Evolutionary conservation across 2,329 filamentous ascomycete species (phyloP), one percentile per base, ranked within the genome.

Genomic region (Aspergillus niger): DNA sequence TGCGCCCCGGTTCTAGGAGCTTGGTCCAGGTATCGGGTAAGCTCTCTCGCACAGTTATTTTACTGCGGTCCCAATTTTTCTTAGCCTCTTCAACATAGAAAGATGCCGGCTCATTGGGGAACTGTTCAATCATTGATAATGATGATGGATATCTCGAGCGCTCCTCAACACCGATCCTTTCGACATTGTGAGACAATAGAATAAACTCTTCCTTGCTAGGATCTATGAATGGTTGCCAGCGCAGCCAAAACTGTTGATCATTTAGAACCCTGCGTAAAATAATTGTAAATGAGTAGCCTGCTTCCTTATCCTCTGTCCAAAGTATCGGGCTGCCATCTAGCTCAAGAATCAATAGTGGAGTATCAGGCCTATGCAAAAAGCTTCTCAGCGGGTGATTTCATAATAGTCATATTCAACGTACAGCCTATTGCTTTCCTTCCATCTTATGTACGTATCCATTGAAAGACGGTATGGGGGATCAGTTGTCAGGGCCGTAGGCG

Each of bases 1-100:
- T 55, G 17, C 28, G 41, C n/a, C 53, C 53, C 20, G 53, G 53
- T 26, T 55, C 13, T 55, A 55, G n/a, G 26, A 55, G 53, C 39
- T 44, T 55, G 11, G 11, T n/a, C 53, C 53, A 55, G 53, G 26
- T n/a, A 28, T 55, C 39, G 7, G 53, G 53, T 17, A 55, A 36
- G 28, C 20, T 11, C 38, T 3, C 3, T 55, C 11, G 13, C 10
- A 28, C 13, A 15, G 3, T 47, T 13, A 55, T 36, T 8, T n/a
- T 32, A 30, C 53, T 28, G 24, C 39, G 53, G 24, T 55, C 39
- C 24, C 13, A 13, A 13, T 28, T 55, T 1, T 32, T 17, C 28
- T 55, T 55, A 22, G 53, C 53, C n/a, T 55, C 53, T 32, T 22
- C 39, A 17, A 26, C 20, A 22, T 55, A 55, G 22, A 1, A 55